These are phyloP conservation scores for Selenicereus undatus DNA, from an alignment of 148 eudicot genomes.

Conservation along the genomic window DNA sequence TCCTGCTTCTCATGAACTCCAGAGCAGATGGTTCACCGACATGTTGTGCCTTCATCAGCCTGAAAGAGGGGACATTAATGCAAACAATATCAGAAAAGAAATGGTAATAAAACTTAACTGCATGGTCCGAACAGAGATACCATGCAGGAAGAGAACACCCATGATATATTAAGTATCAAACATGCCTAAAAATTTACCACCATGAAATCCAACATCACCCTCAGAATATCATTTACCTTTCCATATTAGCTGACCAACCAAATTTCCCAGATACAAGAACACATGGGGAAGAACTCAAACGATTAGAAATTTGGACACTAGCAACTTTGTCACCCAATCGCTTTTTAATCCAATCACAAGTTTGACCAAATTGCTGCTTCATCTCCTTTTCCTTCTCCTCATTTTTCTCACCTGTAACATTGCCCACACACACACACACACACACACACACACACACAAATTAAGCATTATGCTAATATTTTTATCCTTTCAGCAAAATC, in stretches of 20 bases:
- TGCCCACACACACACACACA: neutral
- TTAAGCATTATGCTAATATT: neutral
- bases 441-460: no score
- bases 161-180: neutral
- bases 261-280: conserved; percentile 87
- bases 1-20: conserved; percentile 85
- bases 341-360: conserved; percentile 95
- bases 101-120: neutral
- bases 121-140: no score
- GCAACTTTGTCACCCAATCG: conserved; percentile 87
- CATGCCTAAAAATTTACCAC: neutral
- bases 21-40: conserved; percentile 54
- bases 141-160: neutral
- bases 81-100: neutral
- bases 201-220: neutral
- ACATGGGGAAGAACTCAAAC: conserved; percentile 89
- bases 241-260: conserved; percentile 99
- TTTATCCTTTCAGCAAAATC: neutral
- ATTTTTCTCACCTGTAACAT: conserved; percentile 65
- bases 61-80: conserved; percentile 26
- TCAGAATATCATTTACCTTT: conserved; percentile 48
- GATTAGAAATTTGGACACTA: conserved; percentile 83
- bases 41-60: conserved; percentile 89
- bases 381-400: conserved; percentile 70
- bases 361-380: conserved; percentile 74